These are phyloP conservation scores for Penicillium sp. DNA, from an alignment of 2,329 filamentous ascomycete species.

Conservation along the genomic window DNA sequence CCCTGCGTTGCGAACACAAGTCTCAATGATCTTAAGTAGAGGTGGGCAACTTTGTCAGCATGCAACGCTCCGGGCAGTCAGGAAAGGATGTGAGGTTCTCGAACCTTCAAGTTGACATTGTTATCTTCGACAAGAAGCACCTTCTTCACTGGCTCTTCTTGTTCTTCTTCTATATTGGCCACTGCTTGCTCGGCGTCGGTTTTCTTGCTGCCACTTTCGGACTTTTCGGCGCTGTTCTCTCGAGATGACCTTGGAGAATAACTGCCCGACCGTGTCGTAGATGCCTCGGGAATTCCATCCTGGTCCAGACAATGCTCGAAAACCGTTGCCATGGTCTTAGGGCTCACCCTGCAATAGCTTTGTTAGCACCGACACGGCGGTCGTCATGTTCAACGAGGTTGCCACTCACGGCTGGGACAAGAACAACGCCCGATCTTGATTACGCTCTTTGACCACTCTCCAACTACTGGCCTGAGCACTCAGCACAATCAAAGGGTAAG, in stretches of 20 bases:
- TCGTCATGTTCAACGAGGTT: not conserved
- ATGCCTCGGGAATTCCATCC: not conserved
- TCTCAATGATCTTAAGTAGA: slow-evolving; percentile 10
- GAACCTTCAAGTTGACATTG: slow-evolving; percentile 31
- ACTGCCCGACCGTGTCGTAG: not conserved
- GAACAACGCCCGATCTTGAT: slow-evolving; percentile 15
- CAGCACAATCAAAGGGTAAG: slow-evolving; percentile 16
- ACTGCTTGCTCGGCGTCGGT: not conserved
- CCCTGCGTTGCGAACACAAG: slow-evolving; percentile 11
- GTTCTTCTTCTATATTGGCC: not conserved
- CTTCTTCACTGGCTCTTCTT: not conserved
- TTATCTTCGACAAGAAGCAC: slow-evolving; percentile 38
- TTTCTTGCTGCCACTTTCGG: not conserved
- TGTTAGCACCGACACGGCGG: not conserved
- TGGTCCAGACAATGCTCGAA: slow-evolving; percentile 13
- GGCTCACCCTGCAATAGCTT: slow-evolving; percentile 12
- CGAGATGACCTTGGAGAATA: not conserved
- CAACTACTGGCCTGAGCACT: slow-evolving; percentile 12
- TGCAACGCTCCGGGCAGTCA: not conserved
- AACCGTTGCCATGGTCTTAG: slow-evolving; percentile 14
- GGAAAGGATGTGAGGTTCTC: not conserved
- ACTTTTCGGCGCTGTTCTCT: not conserved
- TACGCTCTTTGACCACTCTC: slow-evolving; percentile 11
- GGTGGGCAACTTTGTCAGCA: not conserved
- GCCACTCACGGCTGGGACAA: slow-evolving; percentile 18